Evolutionary conservation across 331 rosid species (phyloP).

Genomic region (Acacia concinna): DNA sequence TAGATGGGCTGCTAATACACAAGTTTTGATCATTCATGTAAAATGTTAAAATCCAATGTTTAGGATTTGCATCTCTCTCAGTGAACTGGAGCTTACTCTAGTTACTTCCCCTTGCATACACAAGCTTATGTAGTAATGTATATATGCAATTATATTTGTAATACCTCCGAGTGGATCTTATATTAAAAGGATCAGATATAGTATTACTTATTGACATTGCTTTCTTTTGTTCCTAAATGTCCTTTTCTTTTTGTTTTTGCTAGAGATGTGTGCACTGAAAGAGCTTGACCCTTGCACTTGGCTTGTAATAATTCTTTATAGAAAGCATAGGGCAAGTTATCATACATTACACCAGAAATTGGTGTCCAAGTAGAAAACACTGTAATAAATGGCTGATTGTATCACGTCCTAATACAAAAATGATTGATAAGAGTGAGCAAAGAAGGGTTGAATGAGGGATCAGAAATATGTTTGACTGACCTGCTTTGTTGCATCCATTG

Average conservation of each 20-base stretch:
- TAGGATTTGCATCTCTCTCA: background rate
- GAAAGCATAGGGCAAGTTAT: background rate
- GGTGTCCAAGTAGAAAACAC: background rate
- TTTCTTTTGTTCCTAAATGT: background rate
- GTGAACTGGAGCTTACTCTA: background rate
- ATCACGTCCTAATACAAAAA: background rate
- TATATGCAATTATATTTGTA: background rate
- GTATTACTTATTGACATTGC: background rate
- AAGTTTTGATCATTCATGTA: background rate
- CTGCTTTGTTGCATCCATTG: constrained; percentile 13
- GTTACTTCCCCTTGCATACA: background rate
- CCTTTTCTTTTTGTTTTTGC: background rate
- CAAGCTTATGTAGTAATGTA: background rate
- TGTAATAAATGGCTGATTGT: background rate
- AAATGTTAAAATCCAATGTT: background rate
- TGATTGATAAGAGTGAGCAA: background rate
- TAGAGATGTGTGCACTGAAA: background rate
- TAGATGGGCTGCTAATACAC: background rate
- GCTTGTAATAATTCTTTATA: background rate
- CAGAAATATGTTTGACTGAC: background rate
- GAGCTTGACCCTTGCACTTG: background rate
- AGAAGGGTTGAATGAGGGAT: background rate
- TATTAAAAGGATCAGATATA: no score
- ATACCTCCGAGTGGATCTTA: no score
- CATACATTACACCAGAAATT: background rate